Evolutionary conservation across 1,284 basidiomycete species (phyloP).

Genomic region (Leccinum pachyderme): DNA sequence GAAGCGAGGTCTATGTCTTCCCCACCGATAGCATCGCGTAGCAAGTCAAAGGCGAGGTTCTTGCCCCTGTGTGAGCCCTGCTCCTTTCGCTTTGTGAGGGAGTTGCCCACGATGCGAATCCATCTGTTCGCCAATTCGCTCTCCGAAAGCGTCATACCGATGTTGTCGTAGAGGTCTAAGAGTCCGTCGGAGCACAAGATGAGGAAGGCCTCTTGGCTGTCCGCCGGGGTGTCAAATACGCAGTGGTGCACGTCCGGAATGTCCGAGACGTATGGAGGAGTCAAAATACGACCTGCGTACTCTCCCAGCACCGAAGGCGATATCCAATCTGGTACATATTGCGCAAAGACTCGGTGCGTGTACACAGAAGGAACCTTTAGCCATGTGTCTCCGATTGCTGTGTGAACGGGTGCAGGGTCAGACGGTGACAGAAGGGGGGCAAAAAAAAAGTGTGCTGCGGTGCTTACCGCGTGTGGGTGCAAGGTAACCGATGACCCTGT

Average conservation of each 20-base stretch:
- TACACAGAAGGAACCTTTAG: constrained; percentile 61
- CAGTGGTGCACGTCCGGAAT: constrained; percentile 50
- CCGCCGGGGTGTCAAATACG: constrained; percentile 27
- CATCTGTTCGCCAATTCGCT: constrained; percentile 41
- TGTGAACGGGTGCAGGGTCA: constrained; percentile 24
- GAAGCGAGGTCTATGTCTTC: constrained; percentile 49
- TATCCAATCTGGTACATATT: constrained; percentile 48
- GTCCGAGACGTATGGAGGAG: constrained; percentile 60
- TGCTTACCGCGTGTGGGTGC: constrained; percentile 61
- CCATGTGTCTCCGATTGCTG: constrained; percentile 63
- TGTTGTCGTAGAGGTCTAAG: constrained; percentile 47
- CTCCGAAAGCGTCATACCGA: constrained; percentile 33
- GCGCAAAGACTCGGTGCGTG: constrained; percentile 51
- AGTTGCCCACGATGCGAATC: constrained; percentile 38
- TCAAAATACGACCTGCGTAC: constrained; percentile 48
- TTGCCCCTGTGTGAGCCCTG: constrained; percentile 2
- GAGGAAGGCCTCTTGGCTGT: constrained; percentile 33
- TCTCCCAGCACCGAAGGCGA: constrained; percentile 37
- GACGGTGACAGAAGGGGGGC: not conserved
- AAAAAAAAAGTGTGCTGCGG: constrained; percentile 6
- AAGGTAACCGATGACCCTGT: constrained; percentile 61
- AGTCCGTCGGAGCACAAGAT: constrained; percentile 61
- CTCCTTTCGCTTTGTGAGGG: constrained; percentile 19
- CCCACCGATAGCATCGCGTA: constrained; percentile 60
- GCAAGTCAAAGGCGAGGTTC: constrained; percentile 51